phyloP scores from a whole-genome alignment of 2,329 filamentous ascomycete species.

The Tolypocladium pustulatum region DNA sequence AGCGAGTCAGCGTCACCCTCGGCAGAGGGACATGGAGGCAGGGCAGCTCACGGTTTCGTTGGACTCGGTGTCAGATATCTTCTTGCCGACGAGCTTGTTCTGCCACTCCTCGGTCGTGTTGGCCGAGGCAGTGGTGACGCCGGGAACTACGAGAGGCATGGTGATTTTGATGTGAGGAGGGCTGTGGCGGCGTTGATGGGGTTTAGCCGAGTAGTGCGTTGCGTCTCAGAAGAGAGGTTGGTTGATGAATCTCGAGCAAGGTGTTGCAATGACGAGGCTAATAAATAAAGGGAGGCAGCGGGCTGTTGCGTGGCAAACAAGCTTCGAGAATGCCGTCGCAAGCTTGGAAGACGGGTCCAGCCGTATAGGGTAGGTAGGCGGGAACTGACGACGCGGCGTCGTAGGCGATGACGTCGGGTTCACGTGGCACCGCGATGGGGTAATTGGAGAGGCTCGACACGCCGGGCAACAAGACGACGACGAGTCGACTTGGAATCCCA shows the following conservation, averaged over 20 bases:
- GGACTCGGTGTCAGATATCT: constrained; percentile 36
- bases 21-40: neutral
- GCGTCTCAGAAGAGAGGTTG: too few relatives aligned
- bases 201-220: too few relatives aligned
- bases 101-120: constrained; percentile 46
- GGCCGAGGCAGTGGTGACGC: constrained; percentile 37
- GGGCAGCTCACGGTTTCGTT: constrained; percentile 39
- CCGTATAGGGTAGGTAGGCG: neutral
- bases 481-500: too few relatives aligned
- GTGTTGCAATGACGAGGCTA: neutral
- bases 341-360: neutral
- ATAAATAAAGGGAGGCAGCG: neutral
- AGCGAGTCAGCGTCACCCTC: neutral
- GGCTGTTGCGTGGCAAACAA: neutral
- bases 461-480: too few relatives aligned
- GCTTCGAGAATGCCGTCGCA: neutral
- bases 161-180: constrained; percentile 1
- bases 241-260: too few relatives aligned
- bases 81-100: constrained; percentile 55
- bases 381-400: neutral
- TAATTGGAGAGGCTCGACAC: too few relatives aligned
- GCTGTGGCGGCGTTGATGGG: neutral
- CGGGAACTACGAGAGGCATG: constrained; percentile 58
- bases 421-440: neutral
- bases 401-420: constrained; percentile 1